phyloP scores from a whole-genome alignment of 2,329 filamentous ascomycete genomes.

The Cladophialophora immunda region DNA sequence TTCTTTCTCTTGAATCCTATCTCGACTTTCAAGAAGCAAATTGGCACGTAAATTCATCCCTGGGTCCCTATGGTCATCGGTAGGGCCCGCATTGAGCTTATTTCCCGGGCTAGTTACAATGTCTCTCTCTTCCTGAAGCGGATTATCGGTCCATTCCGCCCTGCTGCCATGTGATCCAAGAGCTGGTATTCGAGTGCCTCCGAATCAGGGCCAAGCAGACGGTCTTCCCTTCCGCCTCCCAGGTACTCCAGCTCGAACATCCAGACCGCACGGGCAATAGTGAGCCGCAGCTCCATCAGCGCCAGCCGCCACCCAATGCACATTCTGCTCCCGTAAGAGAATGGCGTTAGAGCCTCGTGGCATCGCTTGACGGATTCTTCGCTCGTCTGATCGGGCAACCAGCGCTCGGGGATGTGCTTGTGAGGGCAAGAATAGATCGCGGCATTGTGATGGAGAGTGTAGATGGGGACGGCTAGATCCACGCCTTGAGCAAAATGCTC shows the following conservation, averaged over 20 bases:
- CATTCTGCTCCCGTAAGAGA: slow-evolving; percentile 20
- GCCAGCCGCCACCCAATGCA: slow-evolving; percentile 16
- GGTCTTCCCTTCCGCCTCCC: slow-evolving; percentile 15
- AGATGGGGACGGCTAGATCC: slow-evolving; percentile 46
- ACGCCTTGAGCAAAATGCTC: slow-evolving; percentile 43
- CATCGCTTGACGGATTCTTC: slow-evolving; percentile 50
- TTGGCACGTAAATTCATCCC: too few relatives aligned
- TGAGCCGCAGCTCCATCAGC: slow-evolving; percentile 12
- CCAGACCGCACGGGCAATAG: slow-evolving; percentile 10
- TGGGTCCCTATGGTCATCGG: too few relatives aligned
- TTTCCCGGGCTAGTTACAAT: too few relatives aligned
- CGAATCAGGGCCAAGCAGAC: slow-evolving; percentile 5
- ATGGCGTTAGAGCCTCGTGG: slow-evolving; percentile 41
- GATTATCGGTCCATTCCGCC: slow-evolving; percentile 23
- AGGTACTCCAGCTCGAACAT: slow-evolving; percentile 15
- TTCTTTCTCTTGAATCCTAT: too few relatives aligned
- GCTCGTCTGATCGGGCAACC: slow-evolving; percentile 48
- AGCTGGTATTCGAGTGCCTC: slow-evolving; percentile 20
- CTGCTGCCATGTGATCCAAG: slow-evolving; percentile 23
- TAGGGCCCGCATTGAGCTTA: too few relatives aligned
- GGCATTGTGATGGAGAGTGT: slow-evolving; percentile 47
- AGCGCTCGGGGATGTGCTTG: slow-evolving; percentile 34
- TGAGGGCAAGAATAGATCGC: slow-evolving; percentile 44
- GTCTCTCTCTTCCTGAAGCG: slow-evolving; percentile 26
- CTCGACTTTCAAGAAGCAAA: too few relatives aligned